Conservation (phyloP, 2,329 filamentous ascomycete species). For the Verticillium albo-atrum region DNA sequence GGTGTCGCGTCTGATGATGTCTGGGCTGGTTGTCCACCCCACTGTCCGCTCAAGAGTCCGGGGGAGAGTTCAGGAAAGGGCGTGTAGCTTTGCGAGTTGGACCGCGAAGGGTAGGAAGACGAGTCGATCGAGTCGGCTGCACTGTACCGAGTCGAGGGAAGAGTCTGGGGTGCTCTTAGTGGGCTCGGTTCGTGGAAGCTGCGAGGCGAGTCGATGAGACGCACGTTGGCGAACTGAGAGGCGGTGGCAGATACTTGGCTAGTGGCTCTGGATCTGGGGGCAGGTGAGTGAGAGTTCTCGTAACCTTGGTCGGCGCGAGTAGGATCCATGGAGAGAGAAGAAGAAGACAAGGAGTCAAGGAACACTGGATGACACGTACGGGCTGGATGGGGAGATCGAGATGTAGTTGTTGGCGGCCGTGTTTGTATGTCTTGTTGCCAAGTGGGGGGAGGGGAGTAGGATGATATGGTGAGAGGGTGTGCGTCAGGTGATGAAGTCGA, state of each 20-base stretch:
- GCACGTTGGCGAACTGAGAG: conserved; percentile 18
- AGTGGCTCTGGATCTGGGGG: conserved; percentile 25
- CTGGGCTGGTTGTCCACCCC: conserved; percentile 19
- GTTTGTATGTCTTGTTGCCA: neutral
- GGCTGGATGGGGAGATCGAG: conserved; percentile 2
- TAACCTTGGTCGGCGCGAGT: conserved; percentile 18
- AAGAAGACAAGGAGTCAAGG: conserved; percentile 15
- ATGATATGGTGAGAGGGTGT: neutral
- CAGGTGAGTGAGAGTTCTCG: conserved; percentile 28
- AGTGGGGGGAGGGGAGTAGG: neutral
- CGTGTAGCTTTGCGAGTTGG: conserved; percentile 17
- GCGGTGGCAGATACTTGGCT: conserved; percentile 21
- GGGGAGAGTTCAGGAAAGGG: conserved; percentile 22
- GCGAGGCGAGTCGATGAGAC: conserved; percentile 19
- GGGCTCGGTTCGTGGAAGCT: conserved; percentile 12
- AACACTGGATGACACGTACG: conserved; percentile 22
- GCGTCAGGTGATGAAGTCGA: conserved; percentile 4
- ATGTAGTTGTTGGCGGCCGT: conserved; percentile 2
- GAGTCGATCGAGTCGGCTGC: conserved; percentile 18
- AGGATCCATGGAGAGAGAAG: conserved; percentile 21
- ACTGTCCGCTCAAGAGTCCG: conserved; percentile 22
- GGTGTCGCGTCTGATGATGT: conserved; percentile 16
- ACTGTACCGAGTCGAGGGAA: conserved; percentile 21
- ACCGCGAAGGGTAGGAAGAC: conserved; percentile 16
- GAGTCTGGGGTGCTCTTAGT: conserved; percentile 13